Conservation (phyloP, 441 rosid genomes). For the Gossypium davidsonii region DNA sequence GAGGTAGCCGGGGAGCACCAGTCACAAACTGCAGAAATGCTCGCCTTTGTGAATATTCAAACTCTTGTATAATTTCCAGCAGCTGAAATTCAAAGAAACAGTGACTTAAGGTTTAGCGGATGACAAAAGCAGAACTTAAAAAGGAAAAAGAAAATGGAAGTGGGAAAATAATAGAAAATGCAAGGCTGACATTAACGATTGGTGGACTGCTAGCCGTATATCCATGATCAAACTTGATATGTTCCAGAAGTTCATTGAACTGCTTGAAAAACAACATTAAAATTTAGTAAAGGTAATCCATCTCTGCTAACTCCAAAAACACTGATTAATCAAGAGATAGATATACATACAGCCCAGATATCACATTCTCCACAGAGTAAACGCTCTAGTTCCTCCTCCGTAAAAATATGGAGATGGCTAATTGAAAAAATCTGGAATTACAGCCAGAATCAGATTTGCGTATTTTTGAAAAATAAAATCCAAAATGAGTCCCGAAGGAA, state of each 20-base stretch:
- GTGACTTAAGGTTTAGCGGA: conserved; percentile 1
- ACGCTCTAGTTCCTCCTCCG: conserved; percentile 78
- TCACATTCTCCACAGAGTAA: conserved; percentile 86
- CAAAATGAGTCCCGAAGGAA: not conserved
- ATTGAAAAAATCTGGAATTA: conserved; percentile 72
- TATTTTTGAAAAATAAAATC: not conserved
- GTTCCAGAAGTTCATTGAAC: conserved; percentile 78
- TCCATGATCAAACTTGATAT: conserved; percentile 97
- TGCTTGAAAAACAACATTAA: conserved; percentile 26
- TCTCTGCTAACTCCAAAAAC: not conserved
- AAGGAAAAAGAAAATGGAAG: not conserved
- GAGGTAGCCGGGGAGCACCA: conserved; percentile 94
- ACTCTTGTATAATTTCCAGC: conserved; percentile 71
- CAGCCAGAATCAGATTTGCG: conserved; percentile 4
- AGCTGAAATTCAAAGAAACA: conserved; percentile 40
- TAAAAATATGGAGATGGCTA: conserved; percentile 65
- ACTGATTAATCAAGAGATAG: conserved; percentile 14
- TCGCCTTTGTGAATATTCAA: conserved; percentile 51
- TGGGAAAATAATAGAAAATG: conserved; percentile 6
- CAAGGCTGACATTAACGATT: conserved; percentile 46
- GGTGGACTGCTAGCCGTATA: conserved; percentile 96
- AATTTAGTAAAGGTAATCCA: conserved; percentile 12
- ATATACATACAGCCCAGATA: conserved; percentile 51
- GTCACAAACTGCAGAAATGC: conserved; percentile 94
- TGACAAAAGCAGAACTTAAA: not conserved